Evolutionary conservation across 2,329 filamentous ascomycete species (phyloP).

Genomic region (Monosporascus sp.): DNA sequence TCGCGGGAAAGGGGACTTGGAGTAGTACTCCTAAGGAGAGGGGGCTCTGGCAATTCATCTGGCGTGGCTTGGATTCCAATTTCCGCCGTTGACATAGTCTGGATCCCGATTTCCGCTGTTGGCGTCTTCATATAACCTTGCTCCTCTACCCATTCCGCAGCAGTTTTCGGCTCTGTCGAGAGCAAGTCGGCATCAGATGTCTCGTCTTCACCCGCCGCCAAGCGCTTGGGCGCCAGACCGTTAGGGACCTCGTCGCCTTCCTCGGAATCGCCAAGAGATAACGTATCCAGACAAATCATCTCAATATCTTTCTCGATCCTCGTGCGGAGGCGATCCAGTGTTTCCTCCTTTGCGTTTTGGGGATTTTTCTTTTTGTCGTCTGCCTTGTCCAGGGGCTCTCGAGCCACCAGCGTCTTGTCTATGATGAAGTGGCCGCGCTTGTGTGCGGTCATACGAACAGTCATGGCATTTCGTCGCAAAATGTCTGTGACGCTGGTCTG

Average conservation of each 20-base stretch:
- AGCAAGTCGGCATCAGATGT: not conserved
- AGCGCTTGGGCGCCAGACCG: not conserved
- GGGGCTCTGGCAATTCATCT: not conserved
- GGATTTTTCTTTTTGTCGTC: constrained; percentile 26
- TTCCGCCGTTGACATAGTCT: not conserved
- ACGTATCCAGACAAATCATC: constrained; percentile 47
- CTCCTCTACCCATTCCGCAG: not conserved
- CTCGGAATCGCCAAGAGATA: constrained; percentile 34
- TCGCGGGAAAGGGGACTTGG: not conserved
- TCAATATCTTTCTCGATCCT: constrained; percentile 44
- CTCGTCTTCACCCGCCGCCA: not conserved
- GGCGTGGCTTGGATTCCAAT: not conserved
- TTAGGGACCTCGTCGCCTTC: constrained; percentile 14
- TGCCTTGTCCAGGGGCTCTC: constrained; percentile 27
- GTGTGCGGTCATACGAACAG: constrained; percentile 41
- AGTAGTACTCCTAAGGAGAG: not conserved
- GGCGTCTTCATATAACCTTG: no score
- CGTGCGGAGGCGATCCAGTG: constrained; percentile 37
- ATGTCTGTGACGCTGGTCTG: constrained; percentile 46
- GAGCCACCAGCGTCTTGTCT: constrained; percentile 42
- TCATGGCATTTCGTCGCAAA: constrained; percentile 40
- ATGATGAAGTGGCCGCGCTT: constrained; percentile 50
- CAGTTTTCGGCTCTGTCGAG: not conserved
- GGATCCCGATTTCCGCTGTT: not conserved
- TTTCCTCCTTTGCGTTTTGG: constrained; percentile 31